A percentile compares a stretch with the other conserved stretches of the same genome.
Evolutionary conservation across 148 eudicot genomes (phyloP).

Genomic region (Cornus suecica): DNA sequence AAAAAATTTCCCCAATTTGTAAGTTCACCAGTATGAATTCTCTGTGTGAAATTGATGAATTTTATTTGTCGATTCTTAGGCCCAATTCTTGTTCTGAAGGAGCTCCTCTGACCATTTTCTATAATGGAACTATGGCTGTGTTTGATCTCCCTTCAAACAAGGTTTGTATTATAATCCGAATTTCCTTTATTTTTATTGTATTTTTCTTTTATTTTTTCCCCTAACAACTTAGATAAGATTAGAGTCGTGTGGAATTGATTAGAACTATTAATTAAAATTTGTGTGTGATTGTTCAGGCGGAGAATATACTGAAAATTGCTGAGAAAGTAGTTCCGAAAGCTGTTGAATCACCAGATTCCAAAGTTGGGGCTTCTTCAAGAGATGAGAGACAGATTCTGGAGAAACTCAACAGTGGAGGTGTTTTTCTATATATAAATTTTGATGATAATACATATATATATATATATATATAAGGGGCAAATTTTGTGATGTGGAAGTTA

Average conservation of each 20-base stretch:
- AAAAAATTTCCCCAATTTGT: too few species aligned
- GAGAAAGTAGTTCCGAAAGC: conserved; percentile 8
- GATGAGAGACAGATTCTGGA: conserved; percentile 1
- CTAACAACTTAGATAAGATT: too few species aligned
- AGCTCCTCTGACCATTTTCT: conserved; percentile 63
- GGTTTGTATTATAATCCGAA: conserved; percentile 16
- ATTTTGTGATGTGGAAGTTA: neutral
- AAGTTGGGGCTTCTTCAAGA: neutral
- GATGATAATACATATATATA: neutral
- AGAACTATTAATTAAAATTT: neutral
- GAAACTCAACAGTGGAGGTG: conserved; percentile 3
- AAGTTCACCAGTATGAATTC: too few species aligned
- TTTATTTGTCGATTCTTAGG: neutral
- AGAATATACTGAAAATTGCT: conserved; percentile 35
- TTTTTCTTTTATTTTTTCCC: too few species aligned
- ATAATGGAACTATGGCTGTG: conserved; percentile 53
- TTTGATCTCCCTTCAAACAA: conserved; percentile 41
- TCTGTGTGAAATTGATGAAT: neutral
- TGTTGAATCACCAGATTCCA: conserved; percentile 2
- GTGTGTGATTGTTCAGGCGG: conserved; percentile 19
- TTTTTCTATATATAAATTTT: neutral
- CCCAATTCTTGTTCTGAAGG: conserved; percentile 3
- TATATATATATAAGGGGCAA: neutral
- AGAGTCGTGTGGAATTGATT: neutral
- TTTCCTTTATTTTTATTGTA: neutral